These are phyloP conservation scores for Taxawa tesnikishii DNA, from an alignment of 2,329 filamentous ascomycete species.

Conservation along the genomic window DNA sequence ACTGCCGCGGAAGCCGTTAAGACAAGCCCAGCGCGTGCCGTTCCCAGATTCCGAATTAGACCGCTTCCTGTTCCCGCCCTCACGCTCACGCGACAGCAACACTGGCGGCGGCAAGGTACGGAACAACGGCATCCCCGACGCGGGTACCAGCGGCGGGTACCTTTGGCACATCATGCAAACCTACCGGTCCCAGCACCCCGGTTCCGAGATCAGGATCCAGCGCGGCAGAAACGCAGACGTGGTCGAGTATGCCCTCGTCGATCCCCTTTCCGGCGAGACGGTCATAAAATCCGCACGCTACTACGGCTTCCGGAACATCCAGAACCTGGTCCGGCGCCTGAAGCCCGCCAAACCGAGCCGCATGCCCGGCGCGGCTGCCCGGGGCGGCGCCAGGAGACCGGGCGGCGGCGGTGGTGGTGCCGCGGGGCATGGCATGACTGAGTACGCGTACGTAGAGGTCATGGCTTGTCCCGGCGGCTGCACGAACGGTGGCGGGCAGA, in stretches of 20 bases:
- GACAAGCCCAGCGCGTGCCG: conserved; percentile 31
- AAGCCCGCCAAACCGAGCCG: conserved; percentile 69
- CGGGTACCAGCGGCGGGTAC: conserved; percentile 79
- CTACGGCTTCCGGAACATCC: conserved; percentile 96
- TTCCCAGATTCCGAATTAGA: conserved; percentile 67
- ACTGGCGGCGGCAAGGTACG: no score
- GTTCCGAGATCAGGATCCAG: conserved; percentile 56
- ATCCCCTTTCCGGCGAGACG: conserved; percentile 22
- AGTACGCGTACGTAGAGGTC: conserved; percentile 92
- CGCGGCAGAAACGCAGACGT: conserved; percentile 86
- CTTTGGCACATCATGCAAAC: conserved; percentile 72
- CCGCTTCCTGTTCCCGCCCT: conserved; percentile 57
- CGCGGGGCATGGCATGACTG: conserved; percentile 26
- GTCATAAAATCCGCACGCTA: conserved; percentile 77
- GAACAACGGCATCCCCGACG: conserved; percentile 31
- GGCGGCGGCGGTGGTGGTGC: conserved; percentile 25
- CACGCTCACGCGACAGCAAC: background rate
- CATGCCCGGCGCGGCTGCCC: conserved; percentile 62
- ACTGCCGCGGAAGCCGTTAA: conserved; percentile 48
- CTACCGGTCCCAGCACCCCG: conserved; percentile 57
- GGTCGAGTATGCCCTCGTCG: conserved; percentile 64
- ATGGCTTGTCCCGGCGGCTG: conserved; percentile 99
- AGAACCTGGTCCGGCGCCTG: conserved; percentile 86
- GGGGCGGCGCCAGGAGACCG: conserved; percentile 41
- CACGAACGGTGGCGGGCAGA: conserved; percentile 92